Evolutionary conservation across 805 yeast species (phyloP).

Genomic region (Starmera quercuum): DNA sequence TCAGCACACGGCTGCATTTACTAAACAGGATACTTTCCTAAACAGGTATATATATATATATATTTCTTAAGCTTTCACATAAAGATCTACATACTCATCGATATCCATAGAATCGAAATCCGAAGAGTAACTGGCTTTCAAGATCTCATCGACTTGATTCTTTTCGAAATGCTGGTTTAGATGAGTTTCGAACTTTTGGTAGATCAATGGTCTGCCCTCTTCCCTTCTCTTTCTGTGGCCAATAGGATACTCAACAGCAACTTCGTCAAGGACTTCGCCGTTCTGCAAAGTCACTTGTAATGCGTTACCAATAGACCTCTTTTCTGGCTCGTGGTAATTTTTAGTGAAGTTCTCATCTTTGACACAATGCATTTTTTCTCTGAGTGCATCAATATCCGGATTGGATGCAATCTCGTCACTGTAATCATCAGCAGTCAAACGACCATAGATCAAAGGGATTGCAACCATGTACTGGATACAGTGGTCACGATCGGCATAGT

Average conservation of each 20-base stretch:
- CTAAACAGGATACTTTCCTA: too few relatives aligned
- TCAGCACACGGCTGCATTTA: neutral
- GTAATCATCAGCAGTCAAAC: constrained; percentile 52
- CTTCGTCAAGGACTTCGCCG: constrained; percentile 45
- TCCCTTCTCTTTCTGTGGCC: constrained; percentile 53
- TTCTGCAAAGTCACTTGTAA: constrained; percentile 42
- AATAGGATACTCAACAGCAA: constrained; percentile 46
- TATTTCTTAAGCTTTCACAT: constrained; percentile 7
- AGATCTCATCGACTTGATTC: constrained; percentile 29
- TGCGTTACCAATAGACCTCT: constrained; percentile 53
- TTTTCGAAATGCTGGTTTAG: constrained; percentile 35
- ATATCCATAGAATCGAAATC: constrained; percentile 35
- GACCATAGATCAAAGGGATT: constrained; percentile 45
- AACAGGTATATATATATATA: neutral
- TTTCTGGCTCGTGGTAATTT: constrained; percentile 49
- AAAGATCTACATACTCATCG: constrained; percentile 40
- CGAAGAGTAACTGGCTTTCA: constrained; percentile 24
- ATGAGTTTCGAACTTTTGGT: constrained; percentile 44
- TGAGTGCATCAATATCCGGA: constrained; percentile 43
- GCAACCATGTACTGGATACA: constrained; percentile 62
- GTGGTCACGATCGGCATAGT: constrained; percentile 60
- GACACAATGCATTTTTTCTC: constrained; percentile 47
- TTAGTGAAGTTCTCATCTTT: constrained; percentile 40
- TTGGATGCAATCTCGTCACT: constrained; percentile 41
- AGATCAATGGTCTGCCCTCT: constrained; percentile 49